phyloP scores from a whole-genome alignment of 345 rosid species.

The Brassica rapa region DNA sequence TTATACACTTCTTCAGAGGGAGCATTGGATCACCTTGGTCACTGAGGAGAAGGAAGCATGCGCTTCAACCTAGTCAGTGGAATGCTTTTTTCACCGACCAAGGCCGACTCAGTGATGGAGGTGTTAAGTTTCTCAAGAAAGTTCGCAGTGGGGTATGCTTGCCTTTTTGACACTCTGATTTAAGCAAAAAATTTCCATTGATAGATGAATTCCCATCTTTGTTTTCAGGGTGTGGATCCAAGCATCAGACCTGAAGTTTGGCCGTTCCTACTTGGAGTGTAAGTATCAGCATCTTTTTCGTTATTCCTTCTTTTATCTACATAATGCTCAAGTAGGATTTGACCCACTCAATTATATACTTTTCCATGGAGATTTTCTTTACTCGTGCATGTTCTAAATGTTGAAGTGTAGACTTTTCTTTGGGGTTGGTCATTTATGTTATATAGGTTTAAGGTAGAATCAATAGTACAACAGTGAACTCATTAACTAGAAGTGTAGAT shows the following conservation, averaged over 20 bases:
- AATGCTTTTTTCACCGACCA: conserved; percentile 64
- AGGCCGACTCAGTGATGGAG: conserved; percentile 78
- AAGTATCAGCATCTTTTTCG: conserved; percentile 42
- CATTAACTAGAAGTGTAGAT: conserved; percentile 9
- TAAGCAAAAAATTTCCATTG: background rate
- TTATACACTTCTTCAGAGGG: conserved; percentile 51
- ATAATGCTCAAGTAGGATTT: background rate
- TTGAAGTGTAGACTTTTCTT: conserved; percentile 12
- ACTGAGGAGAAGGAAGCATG: conserved; percentile 80
- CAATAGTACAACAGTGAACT: background rate
- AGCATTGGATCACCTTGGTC: conserved; percentile 92
- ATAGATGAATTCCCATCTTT: conserved; percentile 18
- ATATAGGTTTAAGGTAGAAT: conserved; percentile 19
- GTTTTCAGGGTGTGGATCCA: conserved; percentile 81
- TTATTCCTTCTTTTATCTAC: conserved; percentile 9
- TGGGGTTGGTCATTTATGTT: conserved; percentile 7
- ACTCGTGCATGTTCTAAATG: conserved; percentile 11
- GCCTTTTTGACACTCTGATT: conserved; percentile 7
- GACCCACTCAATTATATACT: background rate
- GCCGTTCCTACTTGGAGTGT: conserved; percentile 99
- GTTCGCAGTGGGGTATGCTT: conserved; percentile 89
- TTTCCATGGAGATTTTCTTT: background rate
- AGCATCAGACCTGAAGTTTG: conserved; percentile 91
- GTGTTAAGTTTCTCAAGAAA: conserved; percentile 82
- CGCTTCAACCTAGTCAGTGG: conserved; percentile 81